Conservation (phyloP, 164 flowering plant genomes). For the Tetracentron sinense region DNA sequence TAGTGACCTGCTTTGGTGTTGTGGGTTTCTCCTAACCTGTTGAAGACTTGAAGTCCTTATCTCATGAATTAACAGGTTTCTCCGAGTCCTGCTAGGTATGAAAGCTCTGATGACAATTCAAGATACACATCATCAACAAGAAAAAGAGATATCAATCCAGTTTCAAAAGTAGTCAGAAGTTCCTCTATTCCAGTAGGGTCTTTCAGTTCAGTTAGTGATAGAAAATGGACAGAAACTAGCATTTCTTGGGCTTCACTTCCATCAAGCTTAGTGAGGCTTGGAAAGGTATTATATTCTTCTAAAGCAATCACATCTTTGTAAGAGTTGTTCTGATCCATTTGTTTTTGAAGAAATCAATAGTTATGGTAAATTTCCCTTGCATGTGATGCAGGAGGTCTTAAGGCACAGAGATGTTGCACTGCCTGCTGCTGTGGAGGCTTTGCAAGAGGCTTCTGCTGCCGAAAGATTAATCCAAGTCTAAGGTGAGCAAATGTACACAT, state of each 20-base stretch:
- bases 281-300: conserved; percentile 54
- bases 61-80: conserved; percentile 35
- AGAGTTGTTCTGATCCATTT: not conserved
- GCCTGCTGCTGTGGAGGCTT: conserved; percentile 59
- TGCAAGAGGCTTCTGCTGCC: conserved; percentile 67
- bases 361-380: not conserved
- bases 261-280: conserved; percentile 35
- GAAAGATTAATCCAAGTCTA: conserved; percentile 58
- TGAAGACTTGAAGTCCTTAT: no score
- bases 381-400: conserved; percentile 45
- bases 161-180: no score
- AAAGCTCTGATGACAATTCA: conserved; percentile 34
- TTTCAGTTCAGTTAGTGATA: no score
- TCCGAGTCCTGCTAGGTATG: conserved; percentile 22
- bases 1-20: not conserved
- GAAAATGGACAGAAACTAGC: conserved; percentile 27
- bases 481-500: conserved; percentile 28
- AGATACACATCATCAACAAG: conserved; percentile 12
- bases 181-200: no score
- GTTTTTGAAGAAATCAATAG: not conserved
- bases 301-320: no score
- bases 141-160: no score
- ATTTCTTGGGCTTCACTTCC: conserved; percentile 48
- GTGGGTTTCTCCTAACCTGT: not conserved
- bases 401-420: conserved; percentile 54